Conservation (phyloP, 768 basidiomycete species). For the Leccinum disarticulatum region DNA sequence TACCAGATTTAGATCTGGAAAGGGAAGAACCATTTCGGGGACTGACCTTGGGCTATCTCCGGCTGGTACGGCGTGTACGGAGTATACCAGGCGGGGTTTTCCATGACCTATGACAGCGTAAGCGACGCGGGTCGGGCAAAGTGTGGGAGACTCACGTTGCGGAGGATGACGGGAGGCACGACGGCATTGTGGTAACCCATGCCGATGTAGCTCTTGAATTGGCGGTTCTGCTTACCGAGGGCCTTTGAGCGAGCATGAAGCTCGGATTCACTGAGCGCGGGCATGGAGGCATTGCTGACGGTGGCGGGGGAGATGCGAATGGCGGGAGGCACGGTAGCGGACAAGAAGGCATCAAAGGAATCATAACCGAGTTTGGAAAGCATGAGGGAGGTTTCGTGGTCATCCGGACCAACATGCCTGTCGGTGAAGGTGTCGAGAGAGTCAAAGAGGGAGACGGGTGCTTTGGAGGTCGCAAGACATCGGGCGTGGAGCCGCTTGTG, state of each 20-base stretch:
- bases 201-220: constrained; percentile 92
- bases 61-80: constrained; percentile 96
- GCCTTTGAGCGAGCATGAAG: constrained; percentile 71
- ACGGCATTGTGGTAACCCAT: constrained; percentile 97
- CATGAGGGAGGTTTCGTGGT: constrained; percentile 78
- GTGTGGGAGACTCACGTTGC: constrained; percentile 61
- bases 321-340: constrained; percentile 74
- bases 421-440: constrained; percentile 88
- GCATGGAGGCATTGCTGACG: constrained; percentile 68
- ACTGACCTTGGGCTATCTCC: constrained; percentile 93
- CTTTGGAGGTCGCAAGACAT: constrained; percentile 60
- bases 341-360: constrained; percentile 86
- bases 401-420: constrained; percentile 92
- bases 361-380: constrained; percentile 80
- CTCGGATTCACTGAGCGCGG: constrained; percentile 83
- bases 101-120: constrained; percentile 60
- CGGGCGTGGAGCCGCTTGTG: constrained; percentile 29
- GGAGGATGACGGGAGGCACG: constrained; percentile 91
- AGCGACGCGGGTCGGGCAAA: not conserved
- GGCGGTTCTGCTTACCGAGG: constrained; percentile 76
- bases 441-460: constrained; percentile 66
- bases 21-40: constrained; percentile 4
- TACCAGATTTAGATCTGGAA: constrained; percentile 14
- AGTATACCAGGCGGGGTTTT: constrained; percentile 98
- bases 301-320: constrained; percentile 67